Conservation (phyloP, 2,329 filamentous ascomycete genomes). For the Ceratocystis lukuohia region DNA sequence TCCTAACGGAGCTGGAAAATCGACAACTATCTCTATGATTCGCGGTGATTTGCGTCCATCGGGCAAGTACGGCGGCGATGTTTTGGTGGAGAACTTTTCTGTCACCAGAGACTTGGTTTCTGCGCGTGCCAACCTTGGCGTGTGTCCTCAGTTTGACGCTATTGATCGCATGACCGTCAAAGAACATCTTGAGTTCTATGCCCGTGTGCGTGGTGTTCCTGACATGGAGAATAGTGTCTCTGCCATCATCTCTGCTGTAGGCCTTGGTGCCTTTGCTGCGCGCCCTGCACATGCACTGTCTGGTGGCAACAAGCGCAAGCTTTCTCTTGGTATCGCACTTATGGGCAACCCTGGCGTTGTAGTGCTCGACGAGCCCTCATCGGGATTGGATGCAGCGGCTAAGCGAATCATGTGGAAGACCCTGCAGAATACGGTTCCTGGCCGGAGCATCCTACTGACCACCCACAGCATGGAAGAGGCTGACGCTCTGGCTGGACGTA, state of each 20-base stretch:
- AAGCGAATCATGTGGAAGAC: slow-evolving; percentile 93
- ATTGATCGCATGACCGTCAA: slow-evolving; percentile 82
- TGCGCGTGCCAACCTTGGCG: slow-evolving; percentile 68
- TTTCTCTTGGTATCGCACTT: slow-evolving; percentile 75
- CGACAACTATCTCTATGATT: slow-evolving; percentile 77
- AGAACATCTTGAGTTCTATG: slow-evolving; percentile 82
- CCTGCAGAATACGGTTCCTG: slow-evolving; percentile 56
- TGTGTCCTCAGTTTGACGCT: slow-evolving; percentile 79
- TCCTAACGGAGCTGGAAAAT: slow-evolving; percentile 85
- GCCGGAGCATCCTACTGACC: slow-evolving; percentile 73
- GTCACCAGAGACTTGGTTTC: slow-evolving; percentile 58
- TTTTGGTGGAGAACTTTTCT: slow-evolving; percentile 66
- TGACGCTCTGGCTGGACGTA: slow-evolving; percentile 69
- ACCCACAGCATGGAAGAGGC: slow-evolving; percentile 96
- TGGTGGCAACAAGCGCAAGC: slow-evolving; percentile 87
- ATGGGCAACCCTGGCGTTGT: slow-evolving; percentile 86
- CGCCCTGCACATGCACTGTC: slow-evolving; percentile 70
- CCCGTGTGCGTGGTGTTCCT: slow-evolving; percentile 63
- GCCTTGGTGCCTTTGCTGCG: slow-evolving; percentile 54
- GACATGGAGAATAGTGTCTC: slow-evolving; percentile 65
- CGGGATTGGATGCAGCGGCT: slow-evolving; percentile 77
- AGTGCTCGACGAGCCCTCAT: slow-evolving; percentile 77
- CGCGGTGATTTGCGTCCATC: slow-evolving; percentile 78
- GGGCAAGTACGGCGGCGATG: slow-evolving; percentile 55
- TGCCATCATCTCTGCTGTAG: slow-evolving; percentile 68